Percentiles rank a stretch among this genome's conserved stretches.
These are phyloP conservation scores for Citrus sp. DNA, from an alignment of 345 rosid genomes.

Conservation along the genomic window DNA sequence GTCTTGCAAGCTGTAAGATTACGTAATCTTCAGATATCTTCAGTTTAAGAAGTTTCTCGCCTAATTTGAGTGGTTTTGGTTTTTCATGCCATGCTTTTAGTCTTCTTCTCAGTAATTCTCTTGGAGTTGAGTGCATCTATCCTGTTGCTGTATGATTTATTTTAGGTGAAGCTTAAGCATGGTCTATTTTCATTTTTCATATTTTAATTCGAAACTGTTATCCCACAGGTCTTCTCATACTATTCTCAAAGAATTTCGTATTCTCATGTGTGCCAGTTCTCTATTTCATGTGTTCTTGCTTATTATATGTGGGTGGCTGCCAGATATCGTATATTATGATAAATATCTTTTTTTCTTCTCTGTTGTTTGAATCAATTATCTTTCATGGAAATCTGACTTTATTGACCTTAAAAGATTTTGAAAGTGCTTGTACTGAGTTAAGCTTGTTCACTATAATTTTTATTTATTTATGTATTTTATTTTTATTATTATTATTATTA, in stretches of 20 bases:
- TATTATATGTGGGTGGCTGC: neutral
- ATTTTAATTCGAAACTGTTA: neutral
- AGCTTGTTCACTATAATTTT: neutral
- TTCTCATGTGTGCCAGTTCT: neutral
- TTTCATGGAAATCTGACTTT: neutral
- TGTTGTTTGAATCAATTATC: conserved; percentile 1
- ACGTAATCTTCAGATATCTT: conserved; percentile 15
- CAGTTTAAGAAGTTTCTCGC: neutral
- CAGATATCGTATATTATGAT: neutral
- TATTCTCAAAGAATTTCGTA: neutral
- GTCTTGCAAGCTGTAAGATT: conserved; percentile 78
- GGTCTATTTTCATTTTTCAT: neutral
- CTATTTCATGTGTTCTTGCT: neutral
- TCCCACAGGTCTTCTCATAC: neutral
- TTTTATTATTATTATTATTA: too few species aligned
- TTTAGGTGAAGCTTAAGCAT: neutral
- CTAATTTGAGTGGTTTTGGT: neutral
- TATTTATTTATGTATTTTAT: neutral
- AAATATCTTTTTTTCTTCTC: neutral
- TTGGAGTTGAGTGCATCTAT: neutral
- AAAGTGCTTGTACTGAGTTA: neutral
- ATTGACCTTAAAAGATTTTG: neutral
- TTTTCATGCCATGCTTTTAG: neutral
- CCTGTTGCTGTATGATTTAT: neutral
- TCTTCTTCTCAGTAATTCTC: neutral